Base-by-base conservation (phyloP, 2,329 filamentous ascomycete species). In the Cladosporium halotolerans region DNA sequence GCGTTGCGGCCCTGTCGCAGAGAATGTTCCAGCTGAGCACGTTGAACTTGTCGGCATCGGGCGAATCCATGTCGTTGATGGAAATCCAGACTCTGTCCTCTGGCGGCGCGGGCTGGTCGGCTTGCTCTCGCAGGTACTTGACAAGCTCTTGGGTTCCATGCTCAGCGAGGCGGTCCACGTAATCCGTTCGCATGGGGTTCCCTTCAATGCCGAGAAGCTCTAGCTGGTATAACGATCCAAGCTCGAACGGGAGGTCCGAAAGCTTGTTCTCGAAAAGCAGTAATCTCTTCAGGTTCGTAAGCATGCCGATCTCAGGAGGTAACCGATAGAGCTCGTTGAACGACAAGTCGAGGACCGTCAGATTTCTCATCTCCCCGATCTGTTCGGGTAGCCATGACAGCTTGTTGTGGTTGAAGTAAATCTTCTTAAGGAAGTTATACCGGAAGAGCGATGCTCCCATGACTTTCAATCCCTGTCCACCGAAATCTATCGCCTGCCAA, bases 1-100 rank as follows among this genome's bases (percentile, higher is more conserved):
- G 79, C 0, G 91, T 96, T 4, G 91, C 91, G 63, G 93, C 95
- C 65, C 90, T 89, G 71, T 96, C 90, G 72, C 92, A 96, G 9
- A 99, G 80, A 44, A 92, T 95, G 69, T 99, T 99, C 84, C 93
- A 96, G 18, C 89, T 95, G 57, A 97, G 78, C 8, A 95, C 85
- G 54, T 88, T 89, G 68, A 97, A 83, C 50, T 83, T 85, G 65
- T 96, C 69, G 52, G 75, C 68, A 42, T 71, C 63, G 34, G 70
- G 57, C 74, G 78, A 52, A 31, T 60, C 55, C 18, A 64, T 60
- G 50, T 86, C 85, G 69, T 79, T 68, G 58, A 97, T 80, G n/a
- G 87, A 79, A 55, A 96, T 82, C 72, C 85, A 85, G 63, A 87
- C 83, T 63, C 93, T 84, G 45, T 87, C 82, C 31, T 79, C 77